Evolutionary conservation across 164 flowering plant genomes (phyloP).

Genomic region (Warburgia ugandensis): DNA sequence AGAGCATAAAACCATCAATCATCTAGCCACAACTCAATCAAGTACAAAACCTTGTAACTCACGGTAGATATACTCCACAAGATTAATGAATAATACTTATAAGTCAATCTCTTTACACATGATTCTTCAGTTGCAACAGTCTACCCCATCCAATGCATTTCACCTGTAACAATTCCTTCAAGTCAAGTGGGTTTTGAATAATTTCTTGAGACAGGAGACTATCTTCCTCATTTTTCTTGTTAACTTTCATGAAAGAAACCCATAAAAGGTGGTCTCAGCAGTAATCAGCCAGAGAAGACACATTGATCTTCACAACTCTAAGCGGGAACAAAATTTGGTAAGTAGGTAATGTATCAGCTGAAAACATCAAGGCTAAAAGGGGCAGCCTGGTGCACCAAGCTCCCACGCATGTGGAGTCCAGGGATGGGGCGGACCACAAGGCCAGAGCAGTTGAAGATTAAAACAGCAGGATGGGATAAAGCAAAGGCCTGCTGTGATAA

Average conservation of each 20-base stretch:
- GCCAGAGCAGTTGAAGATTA: background rate
- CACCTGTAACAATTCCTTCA: constrained; percentile 7
- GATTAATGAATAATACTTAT: too few relatives aligned
- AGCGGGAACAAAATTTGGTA: background rate
- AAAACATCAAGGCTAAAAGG: background rate
- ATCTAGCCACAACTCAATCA: too few relatives aligned
- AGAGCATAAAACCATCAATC: too few relatives aligned
- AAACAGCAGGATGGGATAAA: background rate
- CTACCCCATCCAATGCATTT: constrained; percentile 5
- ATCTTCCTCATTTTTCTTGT: background rate
- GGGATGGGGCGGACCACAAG: background rate
- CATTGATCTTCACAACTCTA: background rate
- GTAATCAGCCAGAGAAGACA: too few relatives aligned
- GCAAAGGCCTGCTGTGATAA: background rate
- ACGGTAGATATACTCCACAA: too few relatives aligned
- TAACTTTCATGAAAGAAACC: too few relatives aligned
- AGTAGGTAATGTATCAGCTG: background rate
- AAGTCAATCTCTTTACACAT: constrained; percentile 4
- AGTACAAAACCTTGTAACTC: too few relatives aligned
- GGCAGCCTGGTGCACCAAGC: too few relatives aligned
- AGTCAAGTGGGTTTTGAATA: background rate
- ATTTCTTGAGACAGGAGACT: background rate
- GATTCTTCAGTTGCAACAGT: constrained; percentile 5
- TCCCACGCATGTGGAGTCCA: background rate
- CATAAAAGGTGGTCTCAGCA: too few relatives aligned